Evolutionary conservation across 192 early-diverging fungal genomes (phyloP).

Genomic region (Phycomyces nitens): DNA sequence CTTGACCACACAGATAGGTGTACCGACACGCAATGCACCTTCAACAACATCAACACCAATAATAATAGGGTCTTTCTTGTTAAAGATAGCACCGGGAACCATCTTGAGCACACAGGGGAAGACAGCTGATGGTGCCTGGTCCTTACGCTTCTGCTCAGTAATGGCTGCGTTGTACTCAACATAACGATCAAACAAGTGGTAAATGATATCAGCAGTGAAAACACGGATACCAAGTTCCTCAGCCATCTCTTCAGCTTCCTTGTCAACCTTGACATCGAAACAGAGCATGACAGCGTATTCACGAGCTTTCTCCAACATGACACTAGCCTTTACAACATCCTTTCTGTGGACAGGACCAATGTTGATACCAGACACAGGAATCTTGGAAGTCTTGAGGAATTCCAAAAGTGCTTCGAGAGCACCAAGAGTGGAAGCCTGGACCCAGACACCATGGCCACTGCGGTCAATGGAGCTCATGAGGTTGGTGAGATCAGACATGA

Average conservation of each 20-base stretch:
- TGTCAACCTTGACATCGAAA: slow-evolving; percentile 88
- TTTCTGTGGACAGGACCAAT: slow-evolving; percentile 98
- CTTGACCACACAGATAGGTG: slow-evolving; percentile 87
- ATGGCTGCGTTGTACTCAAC: slow-evolving; percentile 75
- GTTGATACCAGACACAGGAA: slow-evolving; percentile 95
- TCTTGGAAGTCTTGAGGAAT: slow-evolving; percentile 85
- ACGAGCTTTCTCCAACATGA: slow-evolving; percentile 89
- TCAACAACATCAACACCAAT: slow-evolving; percentile 95
- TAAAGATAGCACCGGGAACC: slow-evolving; percentile 87
- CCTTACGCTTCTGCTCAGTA: slow-evolving; percentile 82
- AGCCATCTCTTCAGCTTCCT: slow-evolving; percentile 88
- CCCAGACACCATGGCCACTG: slow-evolving; percentile 88
- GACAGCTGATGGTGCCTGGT: slow-evolving; percentile 84
- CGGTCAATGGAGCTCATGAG: slow-evolving; percentile 80
- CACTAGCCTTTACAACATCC: slow-evolving; percentile 85
- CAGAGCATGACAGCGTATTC: slow-evolving; percentile 79
- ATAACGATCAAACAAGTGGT: slow-evolving; percentile 96
- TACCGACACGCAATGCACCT: slow-evolving; percentile 83
- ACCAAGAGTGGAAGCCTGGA: slow-evolving; percentile 97
- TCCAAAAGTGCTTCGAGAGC: slow-evolving; percentile 95
- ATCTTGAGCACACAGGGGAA: slow-evolving; percentile 94
- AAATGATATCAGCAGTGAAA: slow-evolving; percentile 97
- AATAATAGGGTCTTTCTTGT: slow-evolving; percentile 92
- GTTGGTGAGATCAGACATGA: slow-evolving; percentile 84
- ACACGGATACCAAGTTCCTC: slow-evolving; percentile 88